Base-by-base conservation (phyloP, 2,329 filamentous ascomycete species). In the Rhinocladiella similis region DNA sequence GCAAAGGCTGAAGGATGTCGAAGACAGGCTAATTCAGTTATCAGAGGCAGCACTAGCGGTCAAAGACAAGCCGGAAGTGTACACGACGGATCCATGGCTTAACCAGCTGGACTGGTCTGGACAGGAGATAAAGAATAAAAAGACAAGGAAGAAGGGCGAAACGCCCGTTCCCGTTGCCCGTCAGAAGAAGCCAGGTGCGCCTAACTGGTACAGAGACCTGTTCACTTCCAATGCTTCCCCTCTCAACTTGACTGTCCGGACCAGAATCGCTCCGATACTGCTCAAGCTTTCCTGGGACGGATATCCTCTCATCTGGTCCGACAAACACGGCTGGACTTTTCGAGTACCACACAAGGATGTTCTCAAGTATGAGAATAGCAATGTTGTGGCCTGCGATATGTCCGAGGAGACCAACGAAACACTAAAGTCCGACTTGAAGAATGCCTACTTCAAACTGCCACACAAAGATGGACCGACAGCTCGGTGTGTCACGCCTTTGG, bases 161-260 rank as follows among this genome's bases (percentile, higher is more conserved):
- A 86, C 88, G 10, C 88, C 89, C 1, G 80, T 91, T 43, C 91
- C 88, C 27, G 88, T 86, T 6, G 86, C 86, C 10, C 81, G 89
- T 45, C 94, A 99, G 70, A 99, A 97, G 79, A 91, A 88, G 75
- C 92, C 93, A 0, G 94, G 94, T 13, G 94, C 90, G 88, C 94
- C 94, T 0, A 82, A 89, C 63, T 99, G 94, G 94, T 99, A 96
- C 75, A 97, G 94, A 68, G 91, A 91, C 69, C 77, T 99, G 1
- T 96, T 95, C 65, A 91, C 85, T 54, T 86, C 75, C 20, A 83
- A 85, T 56, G 76, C 81, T 7, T 0, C 82, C 82, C 43, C 73
- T 0, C 94, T 97, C 55, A 86, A 79, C 57, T 76, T 99, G 16
- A 90, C 90, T 0, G 92, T 97, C 0, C 84, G 95, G 45, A 95